Percentiles rank a stretch among this genome's conserved stretches.
These are phyloP conservation scores for Trichoderma sp. DNA, from an alignment of 2,329 filamentous ascomycete genomes.

Conservation along the genomic window DNA sequence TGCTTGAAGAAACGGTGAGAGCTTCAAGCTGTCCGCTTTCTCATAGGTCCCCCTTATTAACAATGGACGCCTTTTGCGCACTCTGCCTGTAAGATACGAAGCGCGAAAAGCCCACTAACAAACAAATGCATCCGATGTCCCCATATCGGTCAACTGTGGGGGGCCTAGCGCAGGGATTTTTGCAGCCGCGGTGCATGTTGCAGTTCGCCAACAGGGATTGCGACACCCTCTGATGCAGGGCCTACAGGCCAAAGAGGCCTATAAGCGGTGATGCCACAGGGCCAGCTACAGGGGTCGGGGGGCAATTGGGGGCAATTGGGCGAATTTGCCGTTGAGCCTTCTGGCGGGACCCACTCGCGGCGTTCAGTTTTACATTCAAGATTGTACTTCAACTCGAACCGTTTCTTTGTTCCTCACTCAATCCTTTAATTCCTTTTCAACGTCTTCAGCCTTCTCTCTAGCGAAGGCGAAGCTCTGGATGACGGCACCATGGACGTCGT, in stretches of 20 bases:
- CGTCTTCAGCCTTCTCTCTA: not conserved
- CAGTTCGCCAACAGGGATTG: slow-evolving; percentile 6
- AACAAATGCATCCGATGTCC: not conserved
- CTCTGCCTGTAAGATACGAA: slow-evolving; percentile 1
- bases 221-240: not conserved
- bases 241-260: not conserved
- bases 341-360: not conserved
- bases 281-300: not conserved
- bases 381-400: not conserved
- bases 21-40: not conserved
- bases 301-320: not conserved
- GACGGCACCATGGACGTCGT: slow-evolving; percentile 31
- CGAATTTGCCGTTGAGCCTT: not conserved
- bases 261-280: not conserved
- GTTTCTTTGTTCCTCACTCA: not conserved
- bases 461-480: slow-evolving; percentile 7
- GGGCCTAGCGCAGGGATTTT: slow-evolving; percentile 16
- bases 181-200: not conserved
- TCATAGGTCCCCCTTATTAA: not conserved
- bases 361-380: not conserved
- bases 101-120: not conserved
- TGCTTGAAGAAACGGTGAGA: slow-evolving; percentile 8
- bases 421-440: not conserved
- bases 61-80: not conserved
- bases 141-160: slow-evolving; percentile 4